phyloP scores from a whole-genome alignment of 768 basidiomycete genomes.

The Pulveroboletus sp. region DNA sequence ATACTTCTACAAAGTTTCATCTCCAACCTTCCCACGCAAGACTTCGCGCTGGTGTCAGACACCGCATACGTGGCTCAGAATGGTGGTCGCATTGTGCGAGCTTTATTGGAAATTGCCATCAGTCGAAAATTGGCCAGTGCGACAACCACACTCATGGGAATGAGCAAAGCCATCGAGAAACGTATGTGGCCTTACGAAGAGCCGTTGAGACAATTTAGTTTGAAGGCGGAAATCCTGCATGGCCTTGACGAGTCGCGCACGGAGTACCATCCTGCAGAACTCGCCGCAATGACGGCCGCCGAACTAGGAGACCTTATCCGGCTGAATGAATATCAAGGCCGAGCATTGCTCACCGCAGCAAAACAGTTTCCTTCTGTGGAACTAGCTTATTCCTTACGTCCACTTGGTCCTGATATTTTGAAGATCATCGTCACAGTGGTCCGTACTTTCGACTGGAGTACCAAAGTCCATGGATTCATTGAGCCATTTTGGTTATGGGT shows the following conservation, averaged over 20 bases:
- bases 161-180: constrained; percentile 93
- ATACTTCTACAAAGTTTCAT: constrained; percentile 91
- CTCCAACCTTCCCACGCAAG: constrained; percentile 76
- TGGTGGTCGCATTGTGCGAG: constrained; percentile 90
- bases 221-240: constrained; percentile 77
- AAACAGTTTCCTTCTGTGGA: constrained; percentile 77
- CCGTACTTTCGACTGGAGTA: constrained; percentile 78
- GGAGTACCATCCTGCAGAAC: constrained; percentile 71
- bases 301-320: constrained; percentile 80
- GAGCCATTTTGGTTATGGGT: constrained; percentile 98
- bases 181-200: constrained; percentile 95
- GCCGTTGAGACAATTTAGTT: constrained; percentile 77
- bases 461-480: constrained; percentile 64
- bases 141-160: constrained; percentile 74
- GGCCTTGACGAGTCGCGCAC: constrained; percentile 78
- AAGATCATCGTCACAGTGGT: constrained; percentile 64
- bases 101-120: constrained; percentile 90
- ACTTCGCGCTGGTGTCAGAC: constrained; percentile 96
- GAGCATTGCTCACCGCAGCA: constrained; percentile 73
- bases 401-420: constrained; percentile 81
- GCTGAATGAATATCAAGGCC: constrained; percentile 82
- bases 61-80: constrained; percentile 94
- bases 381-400: constrained; percentile 69
- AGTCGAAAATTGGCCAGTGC: constrained; percentile 89
- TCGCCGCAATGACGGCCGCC: constrained; percentile 62